Percentiles rank a stretch among this genome's conserved stretches.
These are phyloP conservation scores for Xylariaceae sp. DNA, from an alignment of 2,329 filamentous ascomycete genomes.

Conservation along the genomic window DNA sequence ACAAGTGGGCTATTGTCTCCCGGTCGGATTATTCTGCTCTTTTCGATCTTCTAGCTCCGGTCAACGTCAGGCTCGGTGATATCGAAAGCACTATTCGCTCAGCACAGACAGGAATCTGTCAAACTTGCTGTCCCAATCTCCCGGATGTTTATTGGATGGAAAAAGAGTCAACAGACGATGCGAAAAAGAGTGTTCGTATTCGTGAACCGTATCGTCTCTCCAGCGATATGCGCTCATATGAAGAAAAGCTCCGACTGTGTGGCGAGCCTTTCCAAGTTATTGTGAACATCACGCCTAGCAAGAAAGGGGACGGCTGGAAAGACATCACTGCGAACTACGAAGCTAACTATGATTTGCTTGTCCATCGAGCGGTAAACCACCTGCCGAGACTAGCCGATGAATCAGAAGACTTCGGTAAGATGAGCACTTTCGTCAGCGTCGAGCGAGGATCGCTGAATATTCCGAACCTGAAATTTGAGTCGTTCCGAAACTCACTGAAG, in stretches of 20 bases:
- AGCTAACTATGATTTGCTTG: slow-evolving; percentile 13
- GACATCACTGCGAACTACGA: slow-evolving; percentile 14
- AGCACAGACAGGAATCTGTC: not conserved
- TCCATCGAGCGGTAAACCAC: slow-evolving; percentile 8
- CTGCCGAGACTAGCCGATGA: not conserved
- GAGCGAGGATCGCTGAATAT: slow-evolving; percentile 10
- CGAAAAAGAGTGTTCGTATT: not conserved
- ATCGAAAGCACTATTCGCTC: not conserved
- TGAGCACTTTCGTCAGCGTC: slow-evolving; percentile 3
- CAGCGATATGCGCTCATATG: slow-evolving; percentile 10
- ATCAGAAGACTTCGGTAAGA: not conserved
- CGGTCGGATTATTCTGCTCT: slow-evolving; percentile 16
- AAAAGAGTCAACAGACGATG: not conserved
- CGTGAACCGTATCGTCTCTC: slow-evolving; percentile 18
- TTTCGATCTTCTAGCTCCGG: slow-evolving; percentile 17
- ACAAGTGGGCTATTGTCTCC: slow-evolving; percentile 13
- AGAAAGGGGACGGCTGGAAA: slow-evolving; percentile 6
- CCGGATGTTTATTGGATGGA: slow-evolving; percentile 18
- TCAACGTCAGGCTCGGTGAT: slow-evolving; percentile 14
- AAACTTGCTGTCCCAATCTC: not conserved
- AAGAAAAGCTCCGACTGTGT: slow-evolving; percentile 3
- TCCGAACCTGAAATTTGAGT: slow-evolving; percentile 16
- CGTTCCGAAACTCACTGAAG: slow-evolving; percentile 14
- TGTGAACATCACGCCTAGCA: slow-evolving; percentile 7
- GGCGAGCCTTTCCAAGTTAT: slow-evolving; percentile 11